Base-by-base conservation (phyloP, 768 basidiomycete genomes). In the Lactarius sanguifluus region DNA sequence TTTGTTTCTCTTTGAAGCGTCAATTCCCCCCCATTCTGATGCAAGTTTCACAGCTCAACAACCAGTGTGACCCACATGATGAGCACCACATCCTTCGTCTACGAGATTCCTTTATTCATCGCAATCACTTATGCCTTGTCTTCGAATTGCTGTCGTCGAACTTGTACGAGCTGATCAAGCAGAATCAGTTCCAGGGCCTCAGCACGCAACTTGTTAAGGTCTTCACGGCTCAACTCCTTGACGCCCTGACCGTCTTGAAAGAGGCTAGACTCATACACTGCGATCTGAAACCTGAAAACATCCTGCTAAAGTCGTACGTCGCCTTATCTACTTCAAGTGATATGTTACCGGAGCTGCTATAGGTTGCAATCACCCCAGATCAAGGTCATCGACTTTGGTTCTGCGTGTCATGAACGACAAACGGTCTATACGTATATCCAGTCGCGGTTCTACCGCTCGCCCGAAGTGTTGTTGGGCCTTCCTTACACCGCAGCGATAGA, bases 381-480 rank as follows among this genome's bases (percentile, higher is more conserved):
- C 81, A 98, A 98, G 79, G 92, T 99, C 61, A 98, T 99, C 75
- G 96, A 98, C 80, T 98, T 98, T 79, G 97, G 97, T 50, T 98
- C 96, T 5, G 95, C 97, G 20, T 99, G 97, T 75, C 96, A 98
- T 75, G 97, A 98, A 79, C 89, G 93, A 72, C 96, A 98, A 78
- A 99, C 96, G n/a, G 95, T 98, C 52, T 99, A 99, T 77, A 99
- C 97, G 4, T 99, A 99, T 79, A 98, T 99, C 75, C 97, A 99
- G 75, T 98, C 96, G 10, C 86, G 97, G 59, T 99, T 99, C 80
- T 99, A 99, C 76, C 91, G 97, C 54, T 96, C 94, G 2, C 97
- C 97, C 15, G 97, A 99, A 79, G 97, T 99, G 20, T 83, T 99
- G 34, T 82, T 99, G 30, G 95, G 95, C 16, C 88, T 98, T 76